Base-by-base conservation (phyloP, 352 stramenopile genomes). In the Achlya hypogyna region DNA sequence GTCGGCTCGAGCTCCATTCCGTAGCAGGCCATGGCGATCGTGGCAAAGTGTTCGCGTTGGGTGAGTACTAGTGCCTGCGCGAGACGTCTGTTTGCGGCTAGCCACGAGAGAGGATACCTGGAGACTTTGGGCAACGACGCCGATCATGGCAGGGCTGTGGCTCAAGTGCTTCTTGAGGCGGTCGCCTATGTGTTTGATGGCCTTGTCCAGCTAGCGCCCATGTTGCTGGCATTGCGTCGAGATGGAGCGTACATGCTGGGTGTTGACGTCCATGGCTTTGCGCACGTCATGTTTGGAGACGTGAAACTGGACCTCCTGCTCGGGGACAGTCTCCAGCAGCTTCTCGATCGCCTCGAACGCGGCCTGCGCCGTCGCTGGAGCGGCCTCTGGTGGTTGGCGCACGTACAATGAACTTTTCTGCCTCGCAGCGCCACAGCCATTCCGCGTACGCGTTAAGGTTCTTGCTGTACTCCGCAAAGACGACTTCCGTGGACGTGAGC, bases 231-330 rank as follows among this genome's bases (percentile, higher is more conserved):
- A 42, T 42, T 14, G 34, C 14, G 34, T 14, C 6, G 6, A 42
- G 6, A 42, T 42, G 34, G 6, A 42, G 34, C 53, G 25, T 49
- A 64, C 54, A 29, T 12, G 35, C 25, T 64, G 54, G 38, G 51
- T 51, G 35, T 22, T 76, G 6, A 72, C 60, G 2, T 91, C 78
- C 5, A 87, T 52, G 4, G 78, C 72, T 2, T 75, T 78, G 12
- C 81, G 77, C 16, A 86, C 73, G 35, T 89, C 77, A 51, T 87
- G 79, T 0, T 82, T 81, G 0, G 83, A 71, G 14, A 72, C 70
- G 71, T 91, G 81, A 60, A 86, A 89, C 51, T 86, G 74, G 23
- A 91, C 85, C 51, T 91, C 83, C 5, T 78, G 68, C 0, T 74
- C 69, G 8, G 83, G 83, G 0, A 91, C 68, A 5, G 77, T 81